Evolutionary conservation across 495 filamentous ascomycete species (phyloP), one percentile per base, ranked within the genome.

Genomic region (Penicillium cosmopolitanum): DNA sequence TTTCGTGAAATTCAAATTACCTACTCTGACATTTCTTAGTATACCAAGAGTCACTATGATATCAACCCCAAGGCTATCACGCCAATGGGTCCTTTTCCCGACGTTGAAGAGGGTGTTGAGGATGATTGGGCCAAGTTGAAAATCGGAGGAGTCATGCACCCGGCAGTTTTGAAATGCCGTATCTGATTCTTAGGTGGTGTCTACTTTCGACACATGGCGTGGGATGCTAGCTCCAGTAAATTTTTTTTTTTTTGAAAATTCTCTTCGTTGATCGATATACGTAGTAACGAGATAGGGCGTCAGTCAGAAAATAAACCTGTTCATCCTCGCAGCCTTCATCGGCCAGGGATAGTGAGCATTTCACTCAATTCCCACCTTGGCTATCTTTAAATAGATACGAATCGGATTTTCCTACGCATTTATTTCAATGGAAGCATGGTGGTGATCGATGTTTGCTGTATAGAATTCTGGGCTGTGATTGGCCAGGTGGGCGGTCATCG

Each of bases 61-160:
- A 84, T 88, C 60, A 89, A 89, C 53, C 86, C 85, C 2, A 68
- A 79, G 51, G 71, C 79, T 4, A 87, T 90, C 57, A 87, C 87
- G 4, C 88, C 88, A 0, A 57, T 87, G 21, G 88, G 88, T 1
- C 88, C 88, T 11, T 69, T 82, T 61, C 88, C 88, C 9, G 77
- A 89, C 66, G 81, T 91, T 1, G 71, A 84, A 53, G 66, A 73
- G 43, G 77, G 74, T 15, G 70, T 77, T 21, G 53, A 62, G 42
- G 15, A 46, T 15, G 16, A 52, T 33, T 38, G 10, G 35, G 35
- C 35, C 9, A 38, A 38, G 15, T n/a, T 38, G 2, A n/a, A n/a
- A n/a, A 38, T 0, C 10, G 35, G 35, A n/a, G 35, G 15, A 38
- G 35, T 38, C 35, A 11, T 12, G 35, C 35, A 38, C 15, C 35